Evolutionary conservation across 805 yeast species (phyloP), one percentile per base, ranked within the genome.

Genomic region (Ogataea trehalophila): DNA sequence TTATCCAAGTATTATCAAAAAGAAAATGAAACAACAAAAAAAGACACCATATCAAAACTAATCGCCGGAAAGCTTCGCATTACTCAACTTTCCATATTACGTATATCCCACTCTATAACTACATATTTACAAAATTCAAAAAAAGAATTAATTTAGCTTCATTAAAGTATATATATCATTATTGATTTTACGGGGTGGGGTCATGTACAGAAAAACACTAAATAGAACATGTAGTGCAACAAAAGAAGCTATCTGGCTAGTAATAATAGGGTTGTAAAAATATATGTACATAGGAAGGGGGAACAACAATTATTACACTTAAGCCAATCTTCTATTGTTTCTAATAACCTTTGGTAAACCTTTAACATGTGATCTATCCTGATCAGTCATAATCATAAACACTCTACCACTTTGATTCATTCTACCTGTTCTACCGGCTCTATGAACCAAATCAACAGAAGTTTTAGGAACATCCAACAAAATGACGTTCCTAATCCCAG

Each of bases 391-490:
- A 44, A 92, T 79, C 59, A 94, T 71, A 52, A 89, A 84, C 2
- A 88, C 97, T 51, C 96, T 76, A 14, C 99, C 99, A 35, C 85
- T 75, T 59, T 85, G 89, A 40, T 85, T 87, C 86, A 91, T 83
- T 63, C 99, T 72, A 3, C 97, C 97, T 0, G 97, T 92, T 68
- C 99, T 79, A 1, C 99, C 99, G 1, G 88, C 85, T 51, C 99
- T 73, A 63, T 92, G 98, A 18, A 92, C 81, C 50, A 92, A 71
- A 66, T 92, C 98, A 17, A 88, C 83, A 0, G 97, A 79, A 15
- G 85, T 83, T 45, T 77, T 76, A 6, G 99, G 99, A 40, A 90
- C 79, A 61, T 92, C 97, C 70, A 83, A 85, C 43, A 94, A 68
- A 26, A 92, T 74, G 13, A 92, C 87, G 57, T 90, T 90, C 55